phyloP scores from a whole-genome alignment of 1,284 basidiomycete genomes.

The Anthracocystis walkeri region DNA sequence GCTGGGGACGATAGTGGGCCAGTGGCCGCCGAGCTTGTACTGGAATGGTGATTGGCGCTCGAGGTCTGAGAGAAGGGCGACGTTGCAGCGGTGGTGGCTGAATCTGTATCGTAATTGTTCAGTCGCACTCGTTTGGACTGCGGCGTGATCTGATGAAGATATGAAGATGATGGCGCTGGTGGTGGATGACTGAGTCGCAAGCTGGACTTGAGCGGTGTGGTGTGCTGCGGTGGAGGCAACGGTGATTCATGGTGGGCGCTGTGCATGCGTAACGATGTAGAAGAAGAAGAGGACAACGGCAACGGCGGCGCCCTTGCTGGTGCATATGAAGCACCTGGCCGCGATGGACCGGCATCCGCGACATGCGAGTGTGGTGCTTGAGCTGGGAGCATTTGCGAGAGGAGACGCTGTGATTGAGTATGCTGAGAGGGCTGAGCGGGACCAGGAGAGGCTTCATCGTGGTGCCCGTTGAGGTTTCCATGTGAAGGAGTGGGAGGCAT shows the following conservation, averaged over 20 bases:
- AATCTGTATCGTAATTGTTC: slow-evolving; percentile 1
- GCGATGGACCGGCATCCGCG: not conserved
- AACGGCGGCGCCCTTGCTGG: not conserved
- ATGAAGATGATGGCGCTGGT: slow-evolving; percentile 19
- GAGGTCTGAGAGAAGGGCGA: slow-evolving; percentile 13
- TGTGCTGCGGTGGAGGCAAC: not conserved
- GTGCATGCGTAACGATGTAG: not conserved
- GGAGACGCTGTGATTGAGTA: slow-evolving; percentile 22
- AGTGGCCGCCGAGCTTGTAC: slow-evolving; percentile 12
- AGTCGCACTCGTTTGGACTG: slow-evolving; percentile 29
- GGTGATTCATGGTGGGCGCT: not conserved
- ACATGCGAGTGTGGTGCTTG: slow-evolving; percentile 4
- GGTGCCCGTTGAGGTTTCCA: slow-evolving; percentile 6
- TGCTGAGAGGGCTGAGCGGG: slow-evolving; percentile 2
- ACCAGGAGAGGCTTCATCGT: slow-evolving; percentile 1
- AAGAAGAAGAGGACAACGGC: not conserved
- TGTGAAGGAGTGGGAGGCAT: slow-evolving; percentile 18
- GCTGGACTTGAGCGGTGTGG: slow-evolving; percentile 19
- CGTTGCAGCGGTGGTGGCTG: slow-evolving; percentile 3
- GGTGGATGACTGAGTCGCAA: slow-evolving; percentile 38
- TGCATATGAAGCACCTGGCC: not conserved
- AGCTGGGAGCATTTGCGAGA: slow-evolving; percentile 25
- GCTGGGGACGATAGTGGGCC: slow-evolving; percentile 15
- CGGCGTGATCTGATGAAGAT: slow-evolving; percentile 13
- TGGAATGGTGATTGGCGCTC: not conserved